Conservation (phyloP, 1,284 basidiomycete species). For the Pterula multifida region DNA sequence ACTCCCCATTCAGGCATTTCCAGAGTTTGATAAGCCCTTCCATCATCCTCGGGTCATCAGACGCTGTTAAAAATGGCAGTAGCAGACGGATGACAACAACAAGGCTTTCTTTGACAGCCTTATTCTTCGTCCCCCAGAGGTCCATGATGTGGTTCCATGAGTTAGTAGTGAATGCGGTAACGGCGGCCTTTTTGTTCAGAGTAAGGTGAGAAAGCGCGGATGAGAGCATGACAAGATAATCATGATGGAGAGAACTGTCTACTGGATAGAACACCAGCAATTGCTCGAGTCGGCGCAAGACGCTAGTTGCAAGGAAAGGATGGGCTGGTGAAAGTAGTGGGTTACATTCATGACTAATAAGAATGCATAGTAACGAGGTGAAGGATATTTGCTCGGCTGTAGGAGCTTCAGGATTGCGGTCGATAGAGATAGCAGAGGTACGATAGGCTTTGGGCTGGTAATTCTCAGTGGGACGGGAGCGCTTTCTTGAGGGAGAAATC, state of each 20-base stretch:
- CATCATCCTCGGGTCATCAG: conserved; percentile 9
- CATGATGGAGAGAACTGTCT: conserved; percentile 66
- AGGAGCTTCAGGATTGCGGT: background rate
- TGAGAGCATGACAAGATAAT: conserved; percentile 60
- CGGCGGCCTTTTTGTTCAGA: conserved; percentile 52
- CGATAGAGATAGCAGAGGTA: background rate
- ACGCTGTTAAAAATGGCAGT: conserved; percentile 54
- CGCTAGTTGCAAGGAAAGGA: conserved; percentile 29
- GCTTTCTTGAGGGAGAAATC: background rate
- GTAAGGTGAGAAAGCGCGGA: conserved; percentile 60
- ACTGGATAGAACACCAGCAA: conserved; percentile 54
- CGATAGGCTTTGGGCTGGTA: background rate
- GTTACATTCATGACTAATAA: background rate
- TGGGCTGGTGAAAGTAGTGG: conserved; percentile 4
- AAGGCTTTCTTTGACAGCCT: conserved; percentile 52
- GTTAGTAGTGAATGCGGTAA: conserved; percentile 44
- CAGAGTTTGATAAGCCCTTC: conserved; percentile 11
- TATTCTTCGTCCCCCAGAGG: conserved; percentile 71
- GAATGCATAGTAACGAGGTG: background rate
- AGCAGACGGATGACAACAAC: conserved; percentile 58
- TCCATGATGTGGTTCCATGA: conserved; percentile 55
- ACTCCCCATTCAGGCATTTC: conserved; percentile 41
- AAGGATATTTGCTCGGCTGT: background rate
- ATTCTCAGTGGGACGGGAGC: background rate
- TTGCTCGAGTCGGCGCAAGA: conserved; percentile 54